Conservation (phyloP, 2,329 filamentous ascomycete species). For the Rhynchosporium secalis region DNA sequence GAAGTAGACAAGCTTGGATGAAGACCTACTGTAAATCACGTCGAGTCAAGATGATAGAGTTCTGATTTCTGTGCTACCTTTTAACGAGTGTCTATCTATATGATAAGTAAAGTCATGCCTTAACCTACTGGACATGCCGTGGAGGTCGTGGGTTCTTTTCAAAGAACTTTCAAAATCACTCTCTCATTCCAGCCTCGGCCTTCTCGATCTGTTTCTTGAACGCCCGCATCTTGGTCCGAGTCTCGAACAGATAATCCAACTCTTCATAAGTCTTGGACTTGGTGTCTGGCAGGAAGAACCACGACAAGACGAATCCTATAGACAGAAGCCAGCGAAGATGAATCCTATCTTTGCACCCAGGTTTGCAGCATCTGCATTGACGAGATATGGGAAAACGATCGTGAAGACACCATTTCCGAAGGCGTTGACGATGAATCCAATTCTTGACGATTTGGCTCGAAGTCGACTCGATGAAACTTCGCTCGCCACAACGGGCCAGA, state of each 20-base stretch:
- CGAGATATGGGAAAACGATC: slow-evolving; percentile 11
- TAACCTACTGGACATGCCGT: no score
- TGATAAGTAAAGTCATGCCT: no score
- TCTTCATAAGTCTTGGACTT: slow-evolving; percentile 2
- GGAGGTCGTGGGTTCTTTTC: neutral
- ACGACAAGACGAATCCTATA: neutral
- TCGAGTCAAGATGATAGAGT: no score
- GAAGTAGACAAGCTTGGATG: no score
- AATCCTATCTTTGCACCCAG: slow-evolving; percentile 23
- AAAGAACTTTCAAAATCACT: neutral
- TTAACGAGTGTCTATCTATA: no score
- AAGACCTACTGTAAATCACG: no score
- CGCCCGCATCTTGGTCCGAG: neutral
- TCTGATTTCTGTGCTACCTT: no score
- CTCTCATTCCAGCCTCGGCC: neutral
- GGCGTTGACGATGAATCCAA: slow-evolving; percentile 6
- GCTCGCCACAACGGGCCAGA: neutral
- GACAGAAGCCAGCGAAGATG: slow-evolving; percentile 19
- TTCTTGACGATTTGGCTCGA: neutral
- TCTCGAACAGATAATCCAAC: slow-evolving; percentile 10
- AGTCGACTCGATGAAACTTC: slow-evolving; percentile 4
- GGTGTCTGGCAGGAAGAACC: slow-evolving; percentile 14
- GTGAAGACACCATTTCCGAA: neutral
- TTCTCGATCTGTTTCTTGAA: neutral
- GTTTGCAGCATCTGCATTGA: slow-evolving; percentile 38